These are phyloP conservation scores for Bjerkandera adusta DNA, from an alignment of 1,284 basidiomycete genomes.

Conservation along the genomic window DNA sequence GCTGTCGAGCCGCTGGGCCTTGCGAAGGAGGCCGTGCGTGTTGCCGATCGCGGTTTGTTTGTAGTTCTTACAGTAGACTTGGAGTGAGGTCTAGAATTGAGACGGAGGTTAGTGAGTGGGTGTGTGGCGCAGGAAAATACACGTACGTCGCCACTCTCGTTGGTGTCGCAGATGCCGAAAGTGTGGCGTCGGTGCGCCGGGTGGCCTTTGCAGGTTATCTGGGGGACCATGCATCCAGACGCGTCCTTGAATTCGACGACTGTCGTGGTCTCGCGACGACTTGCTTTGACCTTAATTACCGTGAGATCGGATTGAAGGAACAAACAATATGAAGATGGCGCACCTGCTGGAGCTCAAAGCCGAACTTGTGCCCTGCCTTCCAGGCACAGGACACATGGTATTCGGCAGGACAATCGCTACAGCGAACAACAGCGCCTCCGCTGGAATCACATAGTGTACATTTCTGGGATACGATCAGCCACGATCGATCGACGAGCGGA, in stretches of 20 bases:
- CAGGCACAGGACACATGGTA: slow-evolving; percentile 93
- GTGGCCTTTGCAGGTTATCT: slow-evolving; percentile 84
- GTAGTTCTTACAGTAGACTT: slow-evolving; percentile 81
- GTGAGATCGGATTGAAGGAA: slow-evolving; percentile 13
- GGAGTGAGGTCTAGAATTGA: slow-evolving; percentile 84
- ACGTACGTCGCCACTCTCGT: slow-evolving; percentile 76
- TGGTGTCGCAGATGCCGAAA: slow-evolving; percentile 82
- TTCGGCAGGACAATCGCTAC: slow-evolving; percentile 76
- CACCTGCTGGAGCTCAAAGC: slow-evolving; percentile 87
- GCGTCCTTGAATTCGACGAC: slow-evolving; percentile 86
- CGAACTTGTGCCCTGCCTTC: slow-evolving; percentile 78
- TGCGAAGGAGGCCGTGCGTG: slow-evolving; percentile 81
- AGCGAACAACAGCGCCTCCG: slow-evolving; percentile 82
- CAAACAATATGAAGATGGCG: slow-evolving; percentile 27
- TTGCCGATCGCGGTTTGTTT: slow-evolving; percentile 73
- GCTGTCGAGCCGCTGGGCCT: slow-evolving; percentile 78
- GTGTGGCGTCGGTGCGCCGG: slow-evolving; percentile 63
- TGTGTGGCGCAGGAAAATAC: slow-evolving; percentile 2
- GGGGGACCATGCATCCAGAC: slow-evolving; percentile 78
- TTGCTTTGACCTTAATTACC: slow-evolving; percentile 64
- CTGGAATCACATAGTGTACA: slow-evolving; percentile 62
- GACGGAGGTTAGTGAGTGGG: too few relatives aligned
- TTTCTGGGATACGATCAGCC: slow-evolving; percentile 35
- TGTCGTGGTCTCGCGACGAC: slow-evolving; percentile 60
- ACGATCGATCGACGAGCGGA: background rate